phyloP scores from a whole-genome alignment of 2,329 filamentous ascomycete genomes.

The Aspergillus sp. region DNA sequence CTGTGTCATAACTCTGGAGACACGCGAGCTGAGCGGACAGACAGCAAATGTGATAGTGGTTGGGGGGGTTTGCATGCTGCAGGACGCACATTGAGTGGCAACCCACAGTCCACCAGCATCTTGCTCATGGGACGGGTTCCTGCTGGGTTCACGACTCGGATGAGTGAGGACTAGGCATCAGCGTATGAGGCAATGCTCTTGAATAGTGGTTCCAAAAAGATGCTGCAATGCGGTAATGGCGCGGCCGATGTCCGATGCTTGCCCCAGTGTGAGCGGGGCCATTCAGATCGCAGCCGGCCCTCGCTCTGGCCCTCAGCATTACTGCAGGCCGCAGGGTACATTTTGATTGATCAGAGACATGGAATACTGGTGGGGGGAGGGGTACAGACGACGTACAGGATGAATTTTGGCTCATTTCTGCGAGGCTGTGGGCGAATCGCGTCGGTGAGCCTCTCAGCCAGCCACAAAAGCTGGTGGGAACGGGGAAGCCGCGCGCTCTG shows the following conservation, averaged over 20 bases:
- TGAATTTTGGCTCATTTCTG: not conserved
- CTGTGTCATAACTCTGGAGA: not conserved
- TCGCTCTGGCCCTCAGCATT: too few species aligned
- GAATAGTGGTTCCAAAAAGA: not conserved
- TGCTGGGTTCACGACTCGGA: not conserved
- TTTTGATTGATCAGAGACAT: not conserved
- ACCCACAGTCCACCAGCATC: not conserved
- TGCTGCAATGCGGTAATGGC: not conserved
- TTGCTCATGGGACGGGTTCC: slow-evolving; percentile 5
- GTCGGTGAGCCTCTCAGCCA: slow-evolving; percentile 10
- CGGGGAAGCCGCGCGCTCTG: too few species aligned
- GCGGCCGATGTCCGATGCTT: not conserved
- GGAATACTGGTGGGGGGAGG: not conserved
- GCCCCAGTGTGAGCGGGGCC: not conserved
- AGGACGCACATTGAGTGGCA: slow-evolving; percentile 11
- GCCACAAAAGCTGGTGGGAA: not conserved
- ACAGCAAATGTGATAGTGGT: slow-evolving; percentile 11
- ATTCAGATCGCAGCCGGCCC: not conserved
- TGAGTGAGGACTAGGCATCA: not conserved
- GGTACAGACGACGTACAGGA: too few species aligned
- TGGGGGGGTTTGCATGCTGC: slow-evolving; percentile 12
- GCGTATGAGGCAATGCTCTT: not conserved
- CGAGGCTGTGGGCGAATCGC: not conserved
- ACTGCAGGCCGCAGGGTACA: not conserved
- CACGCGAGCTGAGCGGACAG: not conserved